These are phyloP conservation scores for Tagetes erecta DNA, from an alignment of 129 eudicot species.

Conservation along the genomic window DNA sequence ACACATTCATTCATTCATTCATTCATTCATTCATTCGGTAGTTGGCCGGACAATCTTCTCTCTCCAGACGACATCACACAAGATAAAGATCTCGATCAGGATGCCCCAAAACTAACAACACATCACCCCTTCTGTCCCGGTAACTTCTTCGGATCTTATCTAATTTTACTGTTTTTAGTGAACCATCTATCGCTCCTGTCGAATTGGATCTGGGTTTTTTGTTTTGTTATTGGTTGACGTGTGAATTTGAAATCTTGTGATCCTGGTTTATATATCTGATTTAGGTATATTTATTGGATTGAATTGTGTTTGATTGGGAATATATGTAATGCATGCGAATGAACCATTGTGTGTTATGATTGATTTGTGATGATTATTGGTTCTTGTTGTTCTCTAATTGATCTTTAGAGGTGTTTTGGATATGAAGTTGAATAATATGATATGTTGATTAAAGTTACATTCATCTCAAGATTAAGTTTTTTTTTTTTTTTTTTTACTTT, in stretches of 20 bases:
- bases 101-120: constrained; percentile 11
- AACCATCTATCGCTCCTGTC: background rate
- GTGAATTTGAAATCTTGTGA: constrained; percentile 5
- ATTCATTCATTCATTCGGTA: background rate
- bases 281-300: background rate
- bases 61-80: constrained; percentile 17
- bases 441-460: background rate
- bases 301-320: constrained; percentile 23
- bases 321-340: background rate
- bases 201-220: constrained; percentile 36
- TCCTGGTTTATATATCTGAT: background rate
- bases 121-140: constrained; percentile 28
- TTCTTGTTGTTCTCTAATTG: background rate
- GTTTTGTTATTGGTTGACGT: constrained; percentile 20
- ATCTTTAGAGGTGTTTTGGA: constrained; percentile 21
- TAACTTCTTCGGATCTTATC: constrained; percentile 19
- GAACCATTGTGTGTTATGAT: background rate
- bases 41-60: constrained; percentile 25
- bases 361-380: constrained; percentile 7
- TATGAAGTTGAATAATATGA: background rate
- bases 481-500: background rate
- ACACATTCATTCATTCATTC: background rate
- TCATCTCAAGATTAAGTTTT: background rate
- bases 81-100: constrained; percentile 34
- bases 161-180: background rate